A percentile compares a stretch with the other conserved stretches of the same genome.
Conservation (phyloP, 495 filamentous ascomycete genomes). For the Trypethelium eluteriae region DNA sequence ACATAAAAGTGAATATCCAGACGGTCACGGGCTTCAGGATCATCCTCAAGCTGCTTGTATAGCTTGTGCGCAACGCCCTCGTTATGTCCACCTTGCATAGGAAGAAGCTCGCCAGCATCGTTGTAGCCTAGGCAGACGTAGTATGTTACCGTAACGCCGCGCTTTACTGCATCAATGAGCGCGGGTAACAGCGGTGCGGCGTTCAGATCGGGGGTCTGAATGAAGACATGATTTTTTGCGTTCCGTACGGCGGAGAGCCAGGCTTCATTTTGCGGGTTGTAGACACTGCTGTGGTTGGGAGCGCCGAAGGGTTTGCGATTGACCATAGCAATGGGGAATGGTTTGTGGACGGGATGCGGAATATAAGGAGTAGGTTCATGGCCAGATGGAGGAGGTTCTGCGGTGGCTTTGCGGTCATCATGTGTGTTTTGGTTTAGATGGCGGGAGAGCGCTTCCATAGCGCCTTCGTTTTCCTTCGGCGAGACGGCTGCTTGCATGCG, state of each 20-base stretch:
- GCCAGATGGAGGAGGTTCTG: conserved; percentile 44
- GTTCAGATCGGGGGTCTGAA: conserved; percentile 70
- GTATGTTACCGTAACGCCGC: conserved; percentile 57
- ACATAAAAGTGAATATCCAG: conserved; percentile 61
- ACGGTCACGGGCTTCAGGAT: conserved; percentile 38
- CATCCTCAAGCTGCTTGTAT: conserved; percentile 41
- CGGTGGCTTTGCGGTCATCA: conserved; percentile 43
- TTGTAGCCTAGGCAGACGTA: conserved; percentile 75
- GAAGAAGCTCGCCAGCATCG: conserved; percentile 66
- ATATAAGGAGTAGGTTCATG: conserved; percentile 59
- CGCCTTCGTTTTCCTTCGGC: conserved; percentile 40
- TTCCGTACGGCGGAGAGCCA: conserved; percentile 63
- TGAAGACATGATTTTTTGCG: conserved; percentile 55
- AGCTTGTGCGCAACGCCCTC: conserved; percentile 57
- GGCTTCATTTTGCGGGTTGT: conserved; percentile 62
- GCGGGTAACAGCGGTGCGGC: conserved; percentile 58
- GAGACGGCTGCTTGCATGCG: conserved; percentile 50
- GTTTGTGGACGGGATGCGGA: conserved; percentile 43
- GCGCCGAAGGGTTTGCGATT: conserved; percentile 58
- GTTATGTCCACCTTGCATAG: conserved; percentile 68
- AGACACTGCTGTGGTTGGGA: conserved; percentile 50
- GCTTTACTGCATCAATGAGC: conserved; percentile 53
- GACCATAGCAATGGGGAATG: conserved; percentile 65
- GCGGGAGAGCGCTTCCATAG: conserved; percentile 16
- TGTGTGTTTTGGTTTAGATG: conserved; percentile 48